Evolutionary conservation across 495 filamentous ascomycete species (phyloP).

Genomic region (Neurospora sp.): DNA sequence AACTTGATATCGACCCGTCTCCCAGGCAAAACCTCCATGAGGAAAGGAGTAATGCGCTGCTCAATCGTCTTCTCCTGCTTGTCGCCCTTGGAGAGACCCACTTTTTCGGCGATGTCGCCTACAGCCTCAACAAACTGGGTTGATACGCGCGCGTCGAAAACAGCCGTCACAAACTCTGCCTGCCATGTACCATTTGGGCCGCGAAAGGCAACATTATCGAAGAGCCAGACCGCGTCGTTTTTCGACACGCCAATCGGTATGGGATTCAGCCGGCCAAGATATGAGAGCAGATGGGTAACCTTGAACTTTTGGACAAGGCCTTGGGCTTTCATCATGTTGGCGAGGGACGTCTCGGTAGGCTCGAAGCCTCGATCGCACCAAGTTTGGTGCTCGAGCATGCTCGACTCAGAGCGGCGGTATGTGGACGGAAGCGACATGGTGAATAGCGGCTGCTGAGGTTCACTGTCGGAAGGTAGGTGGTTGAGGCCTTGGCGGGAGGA

Average conservation of each 20-base stretch:
- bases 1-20: constrained; percentile 46
- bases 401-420: neutral
- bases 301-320: constrained; percentile 16
- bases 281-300: constrained; percentile 31
- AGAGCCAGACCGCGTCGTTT: constrained; percentile 68
- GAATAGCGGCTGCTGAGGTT: neutral
- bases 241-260: constrained; percentile 26
- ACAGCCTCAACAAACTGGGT: constrained; percentile 56
- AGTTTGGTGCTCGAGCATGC: constrained; percentile 24
- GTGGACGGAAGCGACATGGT: neutral
- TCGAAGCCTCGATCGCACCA: constrained; percentile 32
- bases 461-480: neutral
- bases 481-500: neutral
- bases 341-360: constrained; percentile 28
- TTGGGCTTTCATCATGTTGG: constrained; percentile 7
- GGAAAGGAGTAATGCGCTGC: constrained; percentile 61
- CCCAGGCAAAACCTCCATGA: constrained; percentile 63
- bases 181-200: constrained; percentile 47
- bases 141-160: constrained; percentile 62
- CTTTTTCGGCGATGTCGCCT: constrained; percentile 55
- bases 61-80: constrained; percentile 55
- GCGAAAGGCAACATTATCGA: constrained; percentile 83
- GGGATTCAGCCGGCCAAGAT: constrained; percentile 36
- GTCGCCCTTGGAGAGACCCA: constrained; percentile 57
- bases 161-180: constrained; percentile 70